Evolutionary conservation across 352 stramenopile species (phyloP).

Genomic region (Pythium brachiatum): DNA sequence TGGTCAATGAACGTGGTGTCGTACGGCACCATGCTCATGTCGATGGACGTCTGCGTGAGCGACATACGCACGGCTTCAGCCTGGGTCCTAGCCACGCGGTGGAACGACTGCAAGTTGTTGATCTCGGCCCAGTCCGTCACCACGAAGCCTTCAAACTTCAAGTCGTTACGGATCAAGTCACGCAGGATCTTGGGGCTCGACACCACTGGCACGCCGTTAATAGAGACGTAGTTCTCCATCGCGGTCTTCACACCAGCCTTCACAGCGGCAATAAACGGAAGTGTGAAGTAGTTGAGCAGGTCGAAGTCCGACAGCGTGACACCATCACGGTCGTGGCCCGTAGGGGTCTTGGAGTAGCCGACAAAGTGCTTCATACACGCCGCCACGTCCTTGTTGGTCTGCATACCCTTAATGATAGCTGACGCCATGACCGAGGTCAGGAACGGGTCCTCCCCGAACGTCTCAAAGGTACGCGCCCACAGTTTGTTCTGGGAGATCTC

Average conservation of each 20-base stretch:
- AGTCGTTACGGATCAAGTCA: conserved; percentile 43
- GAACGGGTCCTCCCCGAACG: conserved; percentile 80
- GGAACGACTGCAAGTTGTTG: conserved; percentile 58
- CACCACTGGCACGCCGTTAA: conserved; percentile 91
- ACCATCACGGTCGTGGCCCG: conserved; percentile 75
- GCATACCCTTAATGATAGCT: conserved; percentile 45
- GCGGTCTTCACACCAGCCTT: conserved; percentile 79
- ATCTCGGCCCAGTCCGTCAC: conserved; percentile 87
- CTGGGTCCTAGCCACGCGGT: conserved; percentile 39
- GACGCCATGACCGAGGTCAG: conserved; percentile 50
- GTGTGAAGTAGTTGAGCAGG: conserved; percentile 84
- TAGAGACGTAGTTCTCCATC: conserved; percentile 94
- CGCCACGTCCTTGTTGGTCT: conserved; percentile 34
- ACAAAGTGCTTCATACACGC: conserved; percentile 91
- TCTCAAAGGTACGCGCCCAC: conserved; percentile 79
- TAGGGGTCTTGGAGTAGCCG: conserved; percentile 82
- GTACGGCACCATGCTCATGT: conserved; percentile 81
- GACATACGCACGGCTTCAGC: conserved; percentile 43
- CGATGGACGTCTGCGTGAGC: conserved; percentile 60
- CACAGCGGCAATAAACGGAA: conserved; percentile 81
- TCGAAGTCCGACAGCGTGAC: conserved; percentile 78
- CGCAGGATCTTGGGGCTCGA: conserved; percentile 66
- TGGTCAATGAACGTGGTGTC: conserved; percentile 30
- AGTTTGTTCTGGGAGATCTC: conserved; percentile 55
- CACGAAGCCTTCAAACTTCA: conserved; percentile 70